Evolutionary conservation across 2,329 filamentous ascomycete genomes (phyloP).

Genomic region (Stagonosporopsis tanaceti): DNA sequence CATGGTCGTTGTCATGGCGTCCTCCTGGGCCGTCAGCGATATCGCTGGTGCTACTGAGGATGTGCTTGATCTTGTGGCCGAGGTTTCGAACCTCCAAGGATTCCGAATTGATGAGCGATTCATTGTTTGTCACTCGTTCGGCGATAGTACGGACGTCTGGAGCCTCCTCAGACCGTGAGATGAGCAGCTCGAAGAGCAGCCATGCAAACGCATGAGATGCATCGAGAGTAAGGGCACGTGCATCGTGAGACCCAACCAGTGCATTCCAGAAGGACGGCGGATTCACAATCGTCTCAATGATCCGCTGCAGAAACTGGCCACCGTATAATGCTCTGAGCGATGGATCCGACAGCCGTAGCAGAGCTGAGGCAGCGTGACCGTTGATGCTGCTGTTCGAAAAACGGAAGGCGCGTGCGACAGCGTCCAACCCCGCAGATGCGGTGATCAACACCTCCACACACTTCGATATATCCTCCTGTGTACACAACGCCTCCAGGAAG

Average conservation of each 20-base stretch:
- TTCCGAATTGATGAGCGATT: conserved; percentile 39
- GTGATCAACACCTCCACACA: conserved; percentile 50
- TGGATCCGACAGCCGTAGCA: conserved; percentile 51
- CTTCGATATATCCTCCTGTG: conserved; percentile 51
- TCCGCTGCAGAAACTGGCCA: conserved; percentile 58
- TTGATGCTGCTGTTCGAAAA: conserved; percentile 57
- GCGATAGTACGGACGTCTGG: conserved; percentile 39
- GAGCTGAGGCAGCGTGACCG: conserved; percentile 37
- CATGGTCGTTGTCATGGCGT: conserved; percentile 76
- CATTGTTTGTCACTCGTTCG: conserved; percentile 28
- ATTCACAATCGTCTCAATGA: conserved; percentile 58
- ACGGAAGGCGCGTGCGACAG: conserved; percentile 54
- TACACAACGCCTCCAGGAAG: conserved; percentile 60
- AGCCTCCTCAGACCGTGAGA: conserved; percentile 38
- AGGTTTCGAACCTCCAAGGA: conserved; percentile 63
- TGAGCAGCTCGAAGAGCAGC: conserved; percentile 59
- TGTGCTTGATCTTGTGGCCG: conserved; percentile 61
- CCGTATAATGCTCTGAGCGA: conserved; percentile 58
- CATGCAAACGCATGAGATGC: conserved; percentile 47
- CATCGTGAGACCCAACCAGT: conserved; percentile 47
- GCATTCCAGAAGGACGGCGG: conserved; percentile 65
- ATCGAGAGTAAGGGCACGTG: conserved; percentile 31
- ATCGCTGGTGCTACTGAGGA: conserved; percentile 59
- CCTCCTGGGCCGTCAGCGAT: conserved; percentile 62
- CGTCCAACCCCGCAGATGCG: conserved; percentile 31